Conservation (phyloP, 1,139 yeast species). For the Candida pseudoviswanathii region DNA sequence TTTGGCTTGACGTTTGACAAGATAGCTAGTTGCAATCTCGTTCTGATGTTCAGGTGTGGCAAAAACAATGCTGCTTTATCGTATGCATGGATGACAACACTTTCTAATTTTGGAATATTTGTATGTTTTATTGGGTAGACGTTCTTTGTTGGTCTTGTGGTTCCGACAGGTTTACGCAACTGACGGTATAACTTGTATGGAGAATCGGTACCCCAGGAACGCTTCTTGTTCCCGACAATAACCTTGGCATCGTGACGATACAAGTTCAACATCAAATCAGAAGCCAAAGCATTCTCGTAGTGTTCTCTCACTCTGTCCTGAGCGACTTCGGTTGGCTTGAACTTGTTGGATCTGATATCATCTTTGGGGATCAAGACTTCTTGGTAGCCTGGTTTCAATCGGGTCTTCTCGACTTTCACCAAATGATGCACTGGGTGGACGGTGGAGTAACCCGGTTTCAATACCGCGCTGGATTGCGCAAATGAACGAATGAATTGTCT, state of each 20-base stretch:
- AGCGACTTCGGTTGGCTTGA: conserved; percentile 66
- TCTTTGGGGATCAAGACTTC: conserved; percentile 65
- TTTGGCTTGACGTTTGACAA: conserved; percentile 88
- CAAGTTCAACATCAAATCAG: conserved; percentile 77
- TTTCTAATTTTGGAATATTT: conserved; percentile 72
- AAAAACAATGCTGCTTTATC: conserved; percentile 75
- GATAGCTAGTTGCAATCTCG: conserved; percentile 83
- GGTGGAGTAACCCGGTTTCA: conserved; percentile 73
- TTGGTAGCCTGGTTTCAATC: conserved; percentile 68
- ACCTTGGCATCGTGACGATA: conserved; percentile 64
- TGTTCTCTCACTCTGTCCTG: conserved; percentile 85
- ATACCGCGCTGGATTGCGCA: conserved; percentile 39
- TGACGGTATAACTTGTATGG: conserved; percentile 90
- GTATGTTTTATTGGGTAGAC: conserved; percentile 62
- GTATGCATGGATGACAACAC: conserved; percentile 73
- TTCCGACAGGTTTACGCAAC: conserved; percentile 63
- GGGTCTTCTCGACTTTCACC: conserved; percentile 71
- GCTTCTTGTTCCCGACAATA: conserved; percentile 67
- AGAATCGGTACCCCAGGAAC: conserved; percentile 87
- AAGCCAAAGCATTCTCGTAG: conserved; percentile 68
- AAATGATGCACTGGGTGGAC: conserved; percentile 92
- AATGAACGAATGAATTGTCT: conserved; percentile 44
- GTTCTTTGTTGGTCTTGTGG: conserved; percentile 70
- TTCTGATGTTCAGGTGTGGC: conserved; percentile 74
- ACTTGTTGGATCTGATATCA: conserved; percentile 78